Percentiles rank a stretch among this genome's conserved stretches.
These are phyloP conservation scores for Colletotrichum destructivum DNA, from an alignment of 2,329 filamentous ascomycete species.

Conservation along the genomic window DNA sequence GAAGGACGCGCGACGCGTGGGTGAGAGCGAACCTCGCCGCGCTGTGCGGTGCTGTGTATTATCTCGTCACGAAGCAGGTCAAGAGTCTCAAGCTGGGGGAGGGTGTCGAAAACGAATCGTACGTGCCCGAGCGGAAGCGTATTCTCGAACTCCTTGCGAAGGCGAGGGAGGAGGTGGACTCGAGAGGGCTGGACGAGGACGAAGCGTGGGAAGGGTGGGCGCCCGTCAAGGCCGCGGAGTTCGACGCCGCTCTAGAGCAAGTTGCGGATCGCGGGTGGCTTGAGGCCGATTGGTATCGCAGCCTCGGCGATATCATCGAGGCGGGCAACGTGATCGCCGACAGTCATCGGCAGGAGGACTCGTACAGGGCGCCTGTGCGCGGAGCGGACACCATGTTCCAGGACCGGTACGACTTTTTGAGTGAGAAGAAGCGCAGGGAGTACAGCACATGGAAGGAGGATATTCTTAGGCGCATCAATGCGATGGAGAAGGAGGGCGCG, in stretches of 20 bases:
- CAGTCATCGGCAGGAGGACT: slow-evolving; percentile 44
- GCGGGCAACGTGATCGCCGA: slow-evolving; percentile 44
- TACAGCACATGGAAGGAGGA: slow-evolving; percentile 76
- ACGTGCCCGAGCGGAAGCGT: slow-evolving; percentile 59
- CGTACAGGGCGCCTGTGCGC: slow-evolving; percentile 60
- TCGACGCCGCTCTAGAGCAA: slow-evolving; percentile 74
- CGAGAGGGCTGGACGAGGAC: slow-evolving; percentile 59
- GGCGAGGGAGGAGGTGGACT: slow-evolving; percentile 52
- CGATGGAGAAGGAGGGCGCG: slow-evolving; percentile 57
- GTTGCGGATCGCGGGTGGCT: slow-evolving; percentile 73
- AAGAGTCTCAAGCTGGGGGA: slow-evolving; percentile 57
- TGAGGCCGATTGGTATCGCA: slow-evolving; percentile 74
- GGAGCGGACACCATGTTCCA: slow-evolving; percentile 81
- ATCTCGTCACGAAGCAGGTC: slow-evolving; percentile 70
- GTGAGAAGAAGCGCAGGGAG: slow-evolving; percentile 72
- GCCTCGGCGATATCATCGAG: slow-evolving; percentile 69
- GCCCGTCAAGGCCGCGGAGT: slow-evolving; percentile 64
- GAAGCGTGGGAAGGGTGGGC: slow-evolving; percentile 69
- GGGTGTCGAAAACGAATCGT: slow-evolving; percentile 59
- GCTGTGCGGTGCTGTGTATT: slow-evolving; percentile 72
- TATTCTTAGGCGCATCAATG: slow-evolving; percentile 70
- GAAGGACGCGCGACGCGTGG: slow-evolving; percentile 64
- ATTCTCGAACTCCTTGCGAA: slow-evolving; percentile 57
- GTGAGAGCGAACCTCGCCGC: slow-evolving; percentile 64
- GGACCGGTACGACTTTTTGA: slow-evolving; percentile 80